phyloP scores from a whole-genome alignment of 1,284 basidiomycete genomes.

The Mrakiaceae sp. region DNA sequence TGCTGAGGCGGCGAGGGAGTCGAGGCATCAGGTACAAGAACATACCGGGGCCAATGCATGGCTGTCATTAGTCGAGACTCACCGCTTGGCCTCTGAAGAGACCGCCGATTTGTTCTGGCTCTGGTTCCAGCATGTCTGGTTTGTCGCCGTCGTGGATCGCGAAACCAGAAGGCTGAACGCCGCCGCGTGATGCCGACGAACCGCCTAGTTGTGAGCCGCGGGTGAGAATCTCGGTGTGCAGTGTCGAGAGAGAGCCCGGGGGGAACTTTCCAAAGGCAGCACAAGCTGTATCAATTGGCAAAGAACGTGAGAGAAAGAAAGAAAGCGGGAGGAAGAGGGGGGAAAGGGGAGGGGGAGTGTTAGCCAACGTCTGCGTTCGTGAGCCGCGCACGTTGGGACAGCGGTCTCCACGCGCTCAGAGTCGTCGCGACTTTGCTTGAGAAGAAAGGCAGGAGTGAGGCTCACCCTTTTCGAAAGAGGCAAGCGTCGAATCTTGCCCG shows the following conservation, averaged over 20 bases:
- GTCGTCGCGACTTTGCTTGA: constrained; percentile 1
- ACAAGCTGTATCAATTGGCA: constrained; percentile 44
- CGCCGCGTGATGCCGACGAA: constrained; percentile 16
- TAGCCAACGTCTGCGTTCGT: too few relatives aligned
- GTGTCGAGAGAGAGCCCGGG: constrained; percentile 47
- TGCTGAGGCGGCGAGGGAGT: constrained; percentile 36
- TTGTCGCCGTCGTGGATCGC: constrained; percentile 48
- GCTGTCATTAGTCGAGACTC: constrained; percentile 23
- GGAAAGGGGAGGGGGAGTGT: constrained; percentile 11
- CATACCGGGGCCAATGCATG: neutral
- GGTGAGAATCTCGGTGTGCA: constrained; percentile 45
- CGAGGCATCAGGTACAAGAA: neutral
- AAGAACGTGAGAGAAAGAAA: neutral
- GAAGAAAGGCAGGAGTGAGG: neutral
- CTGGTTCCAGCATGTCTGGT: constrained; percentile 68
- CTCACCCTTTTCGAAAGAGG: constrained; percentile 52
- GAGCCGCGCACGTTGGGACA: neutral
- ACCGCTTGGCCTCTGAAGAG: constrained; percentile 57
- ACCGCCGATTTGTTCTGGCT: constrained; percentile 61
- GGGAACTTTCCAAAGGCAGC: constrained; percentile 76
- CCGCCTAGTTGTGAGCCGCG: constrained; percentile 55
- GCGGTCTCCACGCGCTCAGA: neutral
- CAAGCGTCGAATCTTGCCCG: constrained; percentile 48
- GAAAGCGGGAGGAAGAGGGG: neutral
- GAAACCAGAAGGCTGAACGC: constrained; percentile 11